Percentiles rank a stretch among this genome's conserved stretches.
Evolutionary conservation across 805 yeast genomes (phyloP).

Genomic region (Candida silvatica): DNA sequence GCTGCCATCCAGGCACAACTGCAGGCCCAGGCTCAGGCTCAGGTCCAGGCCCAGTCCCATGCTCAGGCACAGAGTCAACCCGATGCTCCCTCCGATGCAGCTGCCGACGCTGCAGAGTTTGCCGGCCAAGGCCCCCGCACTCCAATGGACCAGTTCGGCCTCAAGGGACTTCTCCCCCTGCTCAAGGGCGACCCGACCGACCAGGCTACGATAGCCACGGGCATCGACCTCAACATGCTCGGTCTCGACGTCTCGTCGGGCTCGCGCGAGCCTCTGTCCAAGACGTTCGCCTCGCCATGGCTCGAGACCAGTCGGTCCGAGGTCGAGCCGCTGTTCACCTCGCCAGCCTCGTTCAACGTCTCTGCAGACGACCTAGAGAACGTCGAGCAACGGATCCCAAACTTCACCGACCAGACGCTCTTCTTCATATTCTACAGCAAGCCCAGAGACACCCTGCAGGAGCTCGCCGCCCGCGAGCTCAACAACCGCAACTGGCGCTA

Average conservation of each 20-base stretch:
- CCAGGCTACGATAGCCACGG: constrained; percentile 59
- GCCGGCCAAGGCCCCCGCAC: constrained; percentile 32
- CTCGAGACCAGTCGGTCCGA: constrained; percentile 82
- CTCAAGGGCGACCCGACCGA: constrained; percentile 57
- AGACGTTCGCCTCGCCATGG: constrained; percentile 89
- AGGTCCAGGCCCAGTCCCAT: not conserved
- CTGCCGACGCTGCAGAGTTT: constrained; percentile 4
- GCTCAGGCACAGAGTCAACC: no score
- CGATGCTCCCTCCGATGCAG: constrained; percentile 8
- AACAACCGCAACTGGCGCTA: constrained; percentile 94
- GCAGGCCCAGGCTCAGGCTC: no score
- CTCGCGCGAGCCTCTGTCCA: constrained; percentile 38
- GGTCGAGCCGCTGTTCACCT: constrained; percentile 73
- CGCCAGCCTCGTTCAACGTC: constrained; percentile 47
- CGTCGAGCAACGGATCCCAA: constrained; percentile 34
- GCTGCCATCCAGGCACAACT: no score
- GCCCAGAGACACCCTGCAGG: constrained; percentile 90
- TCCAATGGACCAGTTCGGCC: constrained; percentile 62
- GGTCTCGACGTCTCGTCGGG: constrained; percentile 48
- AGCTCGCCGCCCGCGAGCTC: constrained; percentile 84
- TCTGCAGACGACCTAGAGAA: constrained; percentile 15
- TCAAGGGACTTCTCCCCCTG: constrained; percentile 53
- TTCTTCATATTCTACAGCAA: constrained; percentile 90
- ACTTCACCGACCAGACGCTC: constrained; percentile 83
- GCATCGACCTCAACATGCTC: constrained; percentile 60